Percentiles rank a stretch among this genome's conserved stretches.
Conservation (phyloP, 306 rosid species). For the Lathyrus aphaca region DNA sequence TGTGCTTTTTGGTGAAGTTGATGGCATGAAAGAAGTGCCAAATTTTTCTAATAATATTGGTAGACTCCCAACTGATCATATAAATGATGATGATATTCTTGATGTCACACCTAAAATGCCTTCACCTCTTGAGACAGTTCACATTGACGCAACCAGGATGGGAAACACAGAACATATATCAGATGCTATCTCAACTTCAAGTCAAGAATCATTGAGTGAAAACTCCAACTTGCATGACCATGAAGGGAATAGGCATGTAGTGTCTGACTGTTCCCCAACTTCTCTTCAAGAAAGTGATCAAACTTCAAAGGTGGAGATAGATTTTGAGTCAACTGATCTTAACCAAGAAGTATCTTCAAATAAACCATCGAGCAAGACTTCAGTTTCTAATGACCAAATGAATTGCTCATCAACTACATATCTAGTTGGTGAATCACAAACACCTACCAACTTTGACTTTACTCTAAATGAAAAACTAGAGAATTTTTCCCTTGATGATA, state of each 20-base stretch:
- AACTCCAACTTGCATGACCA: conserved; percentile 34
- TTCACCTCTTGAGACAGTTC: conserved; percentile 43
- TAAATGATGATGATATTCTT: conserved; percentile 39
- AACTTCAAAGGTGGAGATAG: no score
- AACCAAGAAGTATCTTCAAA: no score
- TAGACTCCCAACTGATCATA: conserved; percentile 36
- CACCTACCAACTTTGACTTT: no score
- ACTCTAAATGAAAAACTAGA: conserved; percentile 55
- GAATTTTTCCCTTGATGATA: conserved; percentile 48
- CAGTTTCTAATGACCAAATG: no score
- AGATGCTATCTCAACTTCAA: conserved; percentile 42
- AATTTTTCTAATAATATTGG: conserved; percentile 45
- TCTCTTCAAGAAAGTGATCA: no score
- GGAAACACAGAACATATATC: conserved; percentile 43
- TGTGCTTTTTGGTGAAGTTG: conserved; percentile 45
- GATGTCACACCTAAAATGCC: conserved; percentile 34
- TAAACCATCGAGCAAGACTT: no score
- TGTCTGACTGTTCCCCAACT: no score
- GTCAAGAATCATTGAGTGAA: conserved; percentile 37
- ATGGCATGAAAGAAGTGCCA: conserved; percentile 37
- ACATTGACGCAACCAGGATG: conserved; percentile 38
- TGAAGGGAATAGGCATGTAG: no score
- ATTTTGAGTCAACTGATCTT: no score
- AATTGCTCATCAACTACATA: no score
- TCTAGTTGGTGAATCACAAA: no score